phyloP scores from a whole-genome alignment of 2,329 filamentous ascomycete genomes.

The Trichoderma endophyticum region DNA sequence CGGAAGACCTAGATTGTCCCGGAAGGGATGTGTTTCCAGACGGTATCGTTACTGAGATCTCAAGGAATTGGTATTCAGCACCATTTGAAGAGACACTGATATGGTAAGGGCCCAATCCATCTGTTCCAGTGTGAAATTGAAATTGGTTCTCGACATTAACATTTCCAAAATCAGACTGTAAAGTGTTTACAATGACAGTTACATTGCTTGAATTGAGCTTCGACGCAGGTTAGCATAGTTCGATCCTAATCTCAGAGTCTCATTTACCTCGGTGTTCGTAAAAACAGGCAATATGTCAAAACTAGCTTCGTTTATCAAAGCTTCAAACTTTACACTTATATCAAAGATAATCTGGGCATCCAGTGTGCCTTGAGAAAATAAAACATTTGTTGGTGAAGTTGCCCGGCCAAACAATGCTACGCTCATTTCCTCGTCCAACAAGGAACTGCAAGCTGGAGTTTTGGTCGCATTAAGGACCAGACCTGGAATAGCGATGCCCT shows the following conservation, averaged over 20 bases:
- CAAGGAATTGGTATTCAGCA: neutral
- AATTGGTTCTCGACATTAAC: neutral
- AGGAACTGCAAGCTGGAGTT: neutral
- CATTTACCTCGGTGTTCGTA: neutral
- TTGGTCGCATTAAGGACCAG: neutral
- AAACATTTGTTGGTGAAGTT: neutral
- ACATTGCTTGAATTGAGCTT: neutral
- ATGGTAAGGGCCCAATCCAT: neutral
- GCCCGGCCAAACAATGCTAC: neutral
- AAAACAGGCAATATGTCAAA: neutral
- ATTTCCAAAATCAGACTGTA: neutral
- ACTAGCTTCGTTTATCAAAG: neutral
- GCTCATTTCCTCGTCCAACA: neutral
- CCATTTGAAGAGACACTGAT: neutral
- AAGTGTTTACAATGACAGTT: neutral
- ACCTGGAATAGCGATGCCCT: neutral
- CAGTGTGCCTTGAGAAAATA: neutral
- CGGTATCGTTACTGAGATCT: neutral
- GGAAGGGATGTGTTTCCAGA: neutral
- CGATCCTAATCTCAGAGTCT: neutral
- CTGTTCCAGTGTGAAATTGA: neutral
- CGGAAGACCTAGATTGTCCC: neutral
- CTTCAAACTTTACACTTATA: neutral
- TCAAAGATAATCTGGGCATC: neutral
- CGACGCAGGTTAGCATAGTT: neutral